These are phyloP conservation scores for Trichoderma parareesei DNA, from an alignment of 495 filamentous ascomycete genomes.

Conservation along the genomic window DNA sequence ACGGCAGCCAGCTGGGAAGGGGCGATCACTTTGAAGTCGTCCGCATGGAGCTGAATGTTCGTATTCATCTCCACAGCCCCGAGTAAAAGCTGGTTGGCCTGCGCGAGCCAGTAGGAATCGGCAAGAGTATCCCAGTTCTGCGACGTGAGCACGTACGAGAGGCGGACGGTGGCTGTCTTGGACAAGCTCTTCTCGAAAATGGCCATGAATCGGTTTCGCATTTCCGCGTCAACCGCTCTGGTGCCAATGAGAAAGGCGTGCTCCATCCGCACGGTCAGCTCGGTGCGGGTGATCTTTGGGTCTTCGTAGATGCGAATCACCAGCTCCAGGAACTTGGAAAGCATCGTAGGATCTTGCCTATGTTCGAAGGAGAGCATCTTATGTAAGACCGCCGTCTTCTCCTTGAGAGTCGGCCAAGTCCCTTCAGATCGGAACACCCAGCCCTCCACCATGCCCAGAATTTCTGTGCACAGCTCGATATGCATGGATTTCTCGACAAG, in stretches of 20 bases:
- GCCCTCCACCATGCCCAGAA: conserved; percentile 84
- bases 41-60: conserved; percentile 61
- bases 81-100: conserved; percentile 84
- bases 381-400: conserved; percentile 91
- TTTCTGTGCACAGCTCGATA: conserved; percentile 75
- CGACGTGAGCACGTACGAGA: conserved; percentile 80
- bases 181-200: conserved; percentile 91
- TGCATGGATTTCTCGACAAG: conserved; percentile 91
- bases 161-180: conserved; percentile 71
- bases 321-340: conserved; percentile 87
- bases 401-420: conserved; percentile 91
- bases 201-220: conserved; percentile 90
- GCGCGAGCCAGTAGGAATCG: conserved; percentile 93
- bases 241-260: conserved; percentile 96
- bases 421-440: conserved; percentile 95
- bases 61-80: conserved; percentile 82
- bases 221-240: conserved; percentile 86
- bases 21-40: conserved; percentile 74
- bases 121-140: conserved; percentile 96
- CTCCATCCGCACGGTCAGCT: conserved; percentile 92
- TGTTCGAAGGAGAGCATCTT: conserved; percentile 97
- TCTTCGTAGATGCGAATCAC: conserved; percentile 98
- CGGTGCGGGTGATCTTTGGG: conserved; percentile 85
- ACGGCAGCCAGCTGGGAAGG: conserved; percentile 60
- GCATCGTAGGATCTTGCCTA: conserved; percentile 67